Evolutionary conservation across 1,284 basidiomycete genomes (phyloP), one percentile per base, ranked within the genome.

Genomic region (Sporisorium reilianum): DNA sequence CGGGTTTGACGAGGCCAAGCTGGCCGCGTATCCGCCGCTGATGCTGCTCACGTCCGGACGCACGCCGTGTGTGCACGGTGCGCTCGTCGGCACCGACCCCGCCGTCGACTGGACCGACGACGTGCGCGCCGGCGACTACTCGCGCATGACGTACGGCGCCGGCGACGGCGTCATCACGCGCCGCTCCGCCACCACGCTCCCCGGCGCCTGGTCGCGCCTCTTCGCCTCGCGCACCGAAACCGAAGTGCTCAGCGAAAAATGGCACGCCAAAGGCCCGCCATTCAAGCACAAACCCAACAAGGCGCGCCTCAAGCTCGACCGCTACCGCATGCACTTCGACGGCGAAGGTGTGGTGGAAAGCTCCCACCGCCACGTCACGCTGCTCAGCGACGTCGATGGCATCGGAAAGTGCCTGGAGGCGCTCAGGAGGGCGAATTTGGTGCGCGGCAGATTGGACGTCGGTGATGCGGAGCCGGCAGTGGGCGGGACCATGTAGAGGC

Each of bases 101-200:
- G 32, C 26, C 2, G 32, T 20, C 10, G 51, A 44, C 1, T 78
- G 75, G 77, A 68, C 68, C 36, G 49, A 63, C 50, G 66, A 62
- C 30, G 72, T 77, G 7, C 32, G 70, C n/a, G 61, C 63, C 8
- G 65, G 69, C 38, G 66, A 75, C 57, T 76, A 75, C 51, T 66
- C 71, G 7, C 55, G 66, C 25, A 77, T 81, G 74, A 61, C 76
- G 1, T 78, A 75, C 53, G 75, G 32, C 9, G 58, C 64, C 0
- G 78, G 80, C 5, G 85, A 85, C 49, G 84, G 85, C 18, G 81
- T 85, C 54, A 84, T 85, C 26, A 72, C 81, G 1, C 70, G 77
- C n/a, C 66, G 72, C 12, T 79, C 75, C 0, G 75, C 84, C 1
- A 78, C 66, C 1, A 55, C 65, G 0, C 63, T 85, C 0, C 85